Evolutionary conservation across 208 protist species (phyloP), one percentile per base, ranked within the genome.

Genomic region (Angomonas ambiguus): DNA sequence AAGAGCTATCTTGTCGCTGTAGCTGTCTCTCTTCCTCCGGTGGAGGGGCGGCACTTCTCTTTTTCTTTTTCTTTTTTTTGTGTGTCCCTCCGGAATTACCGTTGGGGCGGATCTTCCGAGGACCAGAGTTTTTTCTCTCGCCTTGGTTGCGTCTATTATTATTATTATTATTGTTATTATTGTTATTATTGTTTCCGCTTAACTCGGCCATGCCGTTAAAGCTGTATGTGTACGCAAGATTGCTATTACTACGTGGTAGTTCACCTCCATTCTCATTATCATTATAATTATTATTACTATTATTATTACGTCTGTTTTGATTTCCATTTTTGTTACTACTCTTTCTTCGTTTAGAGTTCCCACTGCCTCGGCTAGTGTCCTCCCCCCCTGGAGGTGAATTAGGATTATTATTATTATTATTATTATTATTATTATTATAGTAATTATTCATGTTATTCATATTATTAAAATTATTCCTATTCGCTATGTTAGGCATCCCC

Each of bases 1-100:
- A 71, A 2, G 60, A 30, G 68, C 71, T 84, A 56, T 80, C 75
- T 30, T 81, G 71, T n/a, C 71, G 79, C 25, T 38, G 18, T 13
- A 66, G 34, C 49, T 33, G 3, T 25, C 6, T 49, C 6, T 3
- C 28, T 2, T 42, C 30, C 11, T 4, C 56, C 4, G 10, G n/a
- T 13, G 16, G n/a, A 8, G 13, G n/a, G 10, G 16, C 18, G 49
- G 8, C 5, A 10, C 24, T 56, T 11, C 49, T 4, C 18, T 35
- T 35, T n/a, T n/a, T 35, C 38, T 51, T 11, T 24, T 51, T 27
- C 22, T 51, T 42, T 11, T 30, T 13, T 20, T 3, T 18, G 6
- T 30, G 60, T 57, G 49, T 67, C 31, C n/a, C n/a, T n/a, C n/a
- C n/a, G n/a, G 13, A 18, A 18, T 48, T 48, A 18, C 38, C 38